Percentiles rank a stretch among this genome's conserved stretches.
These are phyloP conservation scores for Harrya chromipes DNA, from an alignment of 768 basidiomycete species.

Conservation along the genomic window DNA sequence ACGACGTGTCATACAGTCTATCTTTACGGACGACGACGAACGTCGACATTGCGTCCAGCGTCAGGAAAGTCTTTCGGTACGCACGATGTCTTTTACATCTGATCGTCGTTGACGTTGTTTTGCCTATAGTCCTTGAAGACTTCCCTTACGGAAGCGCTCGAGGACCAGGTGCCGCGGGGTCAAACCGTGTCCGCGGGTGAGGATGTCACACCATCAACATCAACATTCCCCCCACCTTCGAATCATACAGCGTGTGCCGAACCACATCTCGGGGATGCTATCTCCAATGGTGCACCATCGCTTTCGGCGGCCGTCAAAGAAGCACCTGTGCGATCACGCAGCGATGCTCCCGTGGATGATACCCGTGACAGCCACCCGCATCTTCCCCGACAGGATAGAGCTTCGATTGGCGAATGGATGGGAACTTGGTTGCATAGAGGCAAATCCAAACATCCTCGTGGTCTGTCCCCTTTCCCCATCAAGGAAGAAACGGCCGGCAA, in stretches of 20 bases:
- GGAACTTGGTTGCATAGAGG: slow-evolving; percentile 70
- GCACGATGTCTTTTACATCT: slow-evolving; percentile 14
- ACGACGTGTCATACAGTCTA: slow-evolving; percentile 58
- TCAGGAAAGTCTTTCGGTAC: slow-evolving; percentile 58
- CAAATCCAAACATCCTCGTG: slow-evolving; percentile 31
- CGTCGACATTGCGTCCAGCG: slow-evolving; percentile 47
- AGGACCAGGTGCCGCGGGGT: slow-evolving; percentile 46
- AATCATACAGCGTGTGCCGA: background rate
- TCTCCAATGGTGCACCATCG: background rate
- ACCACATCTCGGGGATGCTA: background rate
- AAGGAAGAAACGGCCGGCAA: slow-evolving; percentile 24
- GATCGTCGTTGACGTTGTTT: background rate
- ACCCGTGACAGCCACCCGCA: slow-evolving; percentile 11
- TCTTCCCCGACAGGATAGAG: slow-evolving; percentile 31
- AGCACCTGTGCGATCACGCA: slow-evolving; percentile 4
- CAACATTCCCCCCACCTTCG: slow-evolving; percentile 4
- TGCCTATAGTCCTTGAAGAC: slow-evolving; percentile 40
- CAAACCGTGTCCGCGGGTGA: slow-evolving; percentile 25
- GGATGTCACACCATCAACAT: slow-evolving; percentile 13
- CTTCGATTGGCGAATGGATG: slow-evolving; percentile 67
- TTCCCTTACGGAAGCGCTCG: slow-evolving; percentile 45
- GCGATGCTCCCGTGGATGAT: background rate
- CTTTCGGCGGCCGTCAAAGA: slow-evolving; percentile 1
- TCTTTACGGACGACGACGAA: slow-evolving; percentile 53
- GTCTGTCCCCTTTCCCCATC: slow-evolving; percentile 15